A percentile compares a stretch with the other conserved stretches of the same genome.
Evolutionary conservation across 2,329 filamentous ascomycete genomes (phyloP).

Genomic region (Colletotrichum cordylinicola): DNA sequence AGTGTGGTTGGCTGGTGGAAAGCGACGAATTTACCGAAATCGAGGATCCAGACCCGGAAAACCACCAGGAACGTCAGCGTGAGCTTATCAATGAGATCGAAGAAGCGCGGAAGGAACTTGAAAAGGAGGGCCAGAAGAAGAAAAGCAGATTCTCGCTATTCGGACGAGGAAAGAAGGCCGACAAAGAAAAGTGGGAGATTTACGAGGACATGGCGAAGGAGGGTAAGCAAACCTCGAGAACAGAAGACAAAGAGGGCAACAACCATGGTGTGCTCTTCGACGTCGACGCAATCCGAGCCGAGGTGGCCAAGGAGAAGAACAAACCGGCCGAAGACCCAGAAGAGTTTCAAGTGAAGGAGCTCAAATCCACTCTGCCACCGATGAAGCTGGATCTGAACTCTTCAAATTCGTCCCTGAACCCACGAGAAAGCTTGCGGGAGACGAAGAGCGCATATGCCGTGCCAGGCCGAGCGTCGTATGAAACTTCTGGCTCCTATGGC

Average conservation of each 20-base stretch:
- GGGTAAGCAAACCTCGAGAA: slow-evolving; percentile 44
- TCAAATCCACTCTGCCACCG: slow-evolving; percentile 86
- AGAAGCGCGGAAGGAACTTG: slow-evolving; percentile 86
- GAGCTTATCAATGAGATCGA: slow-evolving; percentile 97
- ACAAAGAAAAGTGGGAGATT: slow-evolving; percentile 92
- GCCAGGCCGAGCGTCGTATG: slow-evolving; percentile 30
- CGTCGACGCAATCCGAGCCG: slow-evolving; percentile 89
- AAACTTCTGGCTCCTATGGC: slow-evolving; percentile 18
- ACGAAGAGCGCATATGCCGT: slow-evolving; percentile 52
- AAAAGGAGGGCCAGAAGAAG: slow-evolving; percentile 73
- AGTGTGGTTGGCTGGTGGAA: slow-evolving; percentile 90
- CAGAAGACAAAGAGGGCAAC: slow-evolving; percentile 54
- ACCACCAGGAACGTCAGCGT: slow-evolving; percentile 84
- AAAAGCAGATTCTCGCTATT: slow-evolving; percentile 74
- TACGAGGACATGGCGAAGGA: slow-evolving; percentile 73
- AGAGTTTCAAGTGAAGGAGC: slow-evolving; percentile 72
- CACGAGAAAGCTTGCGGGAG: slow-evolving; percentile 44
- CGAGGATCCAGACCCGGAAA: slow-evolving; percentile 95
- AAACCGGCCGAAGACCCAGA: slow-evolving; percentile 55
- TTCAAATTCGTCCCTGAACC: slow-evolving; percentile 29
- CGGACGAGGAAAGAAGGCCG: slow-evolving; percentile 77
- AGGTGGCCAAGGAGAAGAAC: slow-evolving; percentile 71
- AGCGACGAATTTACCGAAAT: slow-evolving; percentile 96
- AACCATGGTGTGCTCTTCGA: slow-evolving; percentile 84
- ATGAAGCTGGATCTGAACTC: slow-evolving; percentile 76